phyloP scores from a whole-genome alignment of 2,329 filamentous ascomycete species.

The Diaporthe australafricana region DNA sequence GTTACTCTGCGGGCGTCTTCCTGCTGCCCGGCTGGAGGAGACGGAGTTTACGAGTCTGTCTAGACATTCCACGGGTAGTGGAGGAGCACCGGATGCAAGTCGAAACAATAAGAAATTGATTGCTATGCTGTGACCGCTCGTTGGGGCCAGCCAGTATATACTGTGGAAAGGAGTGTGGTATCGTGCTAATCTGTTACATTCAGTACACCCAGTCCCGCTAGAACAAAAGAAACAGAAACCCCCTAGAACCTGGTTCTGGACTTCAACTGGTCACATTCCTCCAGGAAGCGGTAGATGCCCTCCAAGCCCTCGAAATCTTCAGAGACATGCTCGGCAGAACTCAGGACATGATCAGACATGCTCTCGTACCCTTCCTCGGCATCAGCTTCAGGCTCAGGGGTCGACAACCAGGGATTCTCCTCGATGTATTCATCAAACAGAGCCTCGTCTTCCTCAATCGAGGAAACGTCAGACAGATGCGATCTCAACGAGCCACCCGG shows the following conservation, averaged over 20 bases:
- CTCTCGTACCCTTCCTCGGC: conserved; percentile 61
- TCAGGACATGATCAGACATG: conserved; percentile 58
- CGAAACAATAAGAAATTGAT: conserved; percentile 14
- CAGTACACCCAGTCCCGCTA: background rate
- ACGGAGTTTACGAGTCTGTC: background rate
- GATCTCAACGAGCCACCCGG: conserved; percentile 62
- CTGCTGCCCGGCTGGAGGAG: background rate
- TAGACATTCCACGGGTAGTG: background rate
- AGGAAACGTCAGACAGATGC: conserved; percentile 45
- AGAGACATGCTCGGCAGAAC: conserved; percentile 57
- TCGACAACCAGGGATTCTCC: conserved; percentile 61
- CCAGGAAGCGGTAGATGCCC: conserved; percentile 68
- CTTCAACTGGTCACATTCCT: conserved; percentile 63
- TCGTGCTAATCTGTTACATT: conserved; percentile 24
- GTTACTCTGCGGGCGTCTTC: no score
- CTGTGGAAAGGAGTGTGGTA: conserved; percentile 36
- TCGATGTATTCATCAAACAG: conserved; percentile 56
- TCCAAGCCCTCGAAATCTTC: conserved; percentile 67
- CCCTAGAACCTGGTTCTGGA: conserved; percentile 28
- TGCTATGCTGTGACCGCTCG: conserved; percentile 21
- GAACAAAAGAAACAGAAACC: conserved; percentile 19
- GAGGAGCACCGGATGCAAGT: background rate
- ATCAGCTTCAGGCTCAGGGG: conserved; percentile 43
- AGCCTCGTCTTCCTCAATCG: conserved; percentile 52
- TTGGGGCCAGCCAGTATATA: conserved; percentile 12